phyloP scores from a whole-genome alignment of 768 basidiomycete species.

The Hericium erinaceus region DNA sequence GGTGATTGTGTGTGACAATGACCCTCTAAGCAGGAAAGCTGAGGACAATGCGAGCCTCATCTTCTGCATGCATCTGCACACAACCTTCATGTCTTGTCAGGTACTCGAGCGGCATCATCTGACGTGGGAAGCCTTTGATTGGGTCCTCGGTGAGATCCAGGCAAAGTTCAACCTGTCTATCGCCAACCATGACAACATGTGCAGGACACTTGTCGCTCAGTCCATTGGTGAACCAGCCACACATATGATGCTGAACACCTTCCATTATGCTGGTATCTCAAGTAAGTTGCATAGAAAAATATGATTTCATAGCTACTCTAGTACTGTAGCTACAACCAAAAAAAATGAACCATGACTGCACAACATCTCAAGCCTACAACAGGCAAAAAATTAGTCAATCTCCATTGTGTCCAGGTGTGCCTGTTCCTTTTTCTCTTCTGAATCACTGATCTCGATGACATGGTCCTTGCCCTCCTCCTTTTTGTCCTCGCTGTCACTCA shows the following conservation, averaged over 20 bases:
- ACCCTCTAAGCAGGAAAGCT: slow-evolving; percentile 61
- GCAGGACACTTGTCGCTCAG: slow-evolving; percentile 93
- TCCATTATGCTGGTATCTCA: slow-evolving; percentile 99
- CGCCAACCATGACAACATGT: slow-evolving; percentile 96
- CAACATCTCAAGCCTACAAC: slow-evolving; percentile 85
- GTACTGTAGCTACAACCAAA: slow-evolving; percentile 70
- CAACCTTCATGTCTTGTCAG: slow-evolving; percentile 77
- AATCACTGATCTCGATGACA: no score
- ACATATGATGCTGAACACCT: slow-evolving; percentile 99
- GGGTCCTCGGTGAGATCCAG: slow-evolving; percentile 93
- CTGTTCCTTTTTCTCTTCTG: no score
- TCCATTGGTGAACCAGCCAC: slow-evolving; percentile 99
- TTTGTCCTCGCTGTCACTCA: no score
- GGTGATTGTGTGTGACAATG: slow-evolving; percentile 81
- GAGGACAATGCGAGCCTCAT: slow-evolving; percentile 86
- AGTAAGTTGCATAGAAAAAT: slow-evolving; percentile 98
- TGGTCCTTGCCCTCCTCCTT: no score
- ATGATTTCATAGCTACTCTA: slow-evolving; percentile 96
- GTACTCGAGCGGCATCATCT: slow-evolving; percentile 86
- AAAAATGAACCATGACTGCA: slow-evolving; percentile 52
- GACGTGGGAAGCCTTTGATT: slow-evolving; percentile 91
- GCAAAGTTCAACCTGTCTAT: slow-evolving; percentile 91
- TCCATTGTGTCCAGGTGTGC: no score
- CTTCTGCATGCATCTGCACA: slow-evolving; percentile 89
- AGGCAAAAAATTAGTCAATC: slow-evolving; percentile 71